These are phyloP conservation scores for Mycena vitilis DNA, from an alignment of 768 basidiomycete species.

Conservation along the genomic window DNA sequence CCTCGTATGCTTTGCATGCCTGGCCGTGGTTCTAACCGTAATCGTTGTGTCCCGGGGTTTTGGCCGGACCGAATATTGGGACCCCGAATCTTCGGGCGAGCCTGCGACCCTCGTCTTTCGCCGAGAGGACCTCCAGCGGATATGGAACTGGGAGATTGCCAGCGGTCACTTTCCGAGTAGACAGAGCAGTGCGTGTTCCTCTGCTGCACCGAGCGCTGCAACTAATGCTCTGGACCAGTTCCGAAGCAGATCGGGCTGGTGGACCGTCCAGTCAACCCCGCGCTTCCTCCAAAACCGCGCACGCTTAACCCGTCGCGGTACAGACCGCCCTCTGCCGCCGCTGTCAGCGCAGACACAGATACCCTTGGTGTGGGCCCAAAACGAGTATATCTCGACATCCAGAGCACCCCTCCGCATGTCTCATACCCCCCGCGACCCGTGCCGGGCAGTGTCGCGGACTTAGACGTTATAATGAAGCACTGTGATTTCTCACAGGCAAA, in stretches of 20 bases:
- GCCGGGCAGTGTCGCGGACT: constrained; percentile 84
- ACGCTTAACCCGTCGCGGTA: constrained; percentile 62
- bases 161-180: constrained; percentile 90
- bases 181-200: constrained; percentile 65
- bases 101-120: constrained; percentile 77
- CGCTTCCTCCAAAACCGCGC: constrained; percentile 64
- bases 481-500: constrained; percentile 85
- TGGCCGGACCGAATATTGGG: constrained; percentile 53
- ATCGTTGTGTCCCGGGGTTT: constrained; percentile 57
- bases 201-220: constrained; percentile 11
- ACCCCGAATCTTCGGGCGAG: constrained; percentile 57
- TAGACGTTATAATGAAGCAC: constrained; percentile 87
- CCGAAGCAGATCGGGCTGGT: constrained; percentile 71
- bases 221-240: constrained; percentile 53
- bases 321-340: constrained; percentile 52
- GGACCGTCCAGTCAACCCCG: constrained; percentile 71
- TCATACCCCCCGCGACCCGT: constrained; percentile 89
- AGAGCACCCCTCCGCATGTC: constrained; percentile 66
- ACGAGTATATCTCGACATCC: constrained; percentile 79
- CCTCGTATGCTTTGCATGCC: constrained; percentile 61
- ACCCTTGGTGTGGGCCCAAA: constrained; percentile 79
- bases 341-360: constrained; percentile 55
- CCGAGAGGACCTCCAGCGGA: constrained; percentile 78
- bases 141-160: constrained; percentile 95
- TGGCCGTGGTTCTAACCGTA: constrained; percentile 63